These are phyloP conservation scores for Basidiobolus meristosporus DNA, from an alignment of 371 early-diverging fungal genomes.

Conservation along the genomic window DNA sequence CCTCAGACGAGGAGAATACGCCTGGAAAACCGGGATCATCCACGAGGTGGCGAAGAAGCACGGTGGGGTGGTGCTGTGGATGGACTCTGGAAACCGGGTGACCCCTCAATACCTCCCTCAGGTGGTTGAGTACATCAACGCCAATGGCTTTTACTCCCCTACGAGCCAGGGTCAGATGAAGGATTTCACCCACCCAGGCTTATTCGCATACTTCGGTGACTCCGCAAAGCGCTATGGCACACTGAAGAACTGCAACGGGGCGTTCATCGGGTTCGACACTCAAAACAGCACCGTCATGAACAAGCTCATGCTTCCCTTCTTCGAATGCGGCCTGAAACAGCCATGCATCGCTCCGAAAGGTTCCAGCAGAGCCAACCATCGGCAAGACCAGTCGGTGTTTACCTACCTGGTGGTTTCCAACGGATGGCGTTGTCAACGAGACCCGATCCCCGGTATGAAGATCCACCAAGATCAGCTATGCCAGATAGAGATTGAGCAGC, in stretches of 20 bases:
- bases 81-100: slow-evolving; percentile 25
- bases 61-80: slow-evolving; percentile 27
- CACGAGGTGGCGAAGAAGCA: slow-evolving; percentile 24
- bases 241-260: slow-evolving; percentile 22
- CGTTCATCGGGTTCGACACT: slow-evolving; percentile 20
- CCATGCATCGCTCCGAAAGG: slow-evolving; percentile 24
- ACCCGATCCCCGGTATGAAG: too few species aligned
- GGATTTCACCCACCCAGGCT: slow-evolving; percentile 18
- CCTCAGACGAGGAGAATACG: slow-evolving; percentile 33
- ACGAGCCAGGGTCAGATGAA: slow-evolving; percentile 15
- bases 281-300: slow-evolving; percentile 5
- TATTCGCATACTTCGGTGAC: slow-evolving; percentile 14
- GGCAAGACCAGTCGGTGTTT: slow-evolving; percentile 28
- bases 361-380: slow-evolving; percentile 20
- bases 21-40: slow-evolving; percentile 41
- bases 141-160: slow-evolving; percentile 19
- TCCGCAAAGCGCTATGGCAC: slow-evolving; percentile 4
- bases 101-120: background rate
- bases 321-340: slow-evolving; percentile 13
- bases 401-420: slow-evolving; percentile 12
- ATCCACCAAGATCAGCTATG: too few species aligned
- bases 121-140: background rate
- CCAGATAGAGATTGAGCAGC: too few species aligned
- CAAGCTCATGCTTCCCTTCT: slow-evolving; percentile 18
- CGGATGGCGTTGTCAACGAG: too few species aligned